phyloP scores from a whole-genome alignment of 345 rosid genomes.

The Physaria fendleri region DNA sequence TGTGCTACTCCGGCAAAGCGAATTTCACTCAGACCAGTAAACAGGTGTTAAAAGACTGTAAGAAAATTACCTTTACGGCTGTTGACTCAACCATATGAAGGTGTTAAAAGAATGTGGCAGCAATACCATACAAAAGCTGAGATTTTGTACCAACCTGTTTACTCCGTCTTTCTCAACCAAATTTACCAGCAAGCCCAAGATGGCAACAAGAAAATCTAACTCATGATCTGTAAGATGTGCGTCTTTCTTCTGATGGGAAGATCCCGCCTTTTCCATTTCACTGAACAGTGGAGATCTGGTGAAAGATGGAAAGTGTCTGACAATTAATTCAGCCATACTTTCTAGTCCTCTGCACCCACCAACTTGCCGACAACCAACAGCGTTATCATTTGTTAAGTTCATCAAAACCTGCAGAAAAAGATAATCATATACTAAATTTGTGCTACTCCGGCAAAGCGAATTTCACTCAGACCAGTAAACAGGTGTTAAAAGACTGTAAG shows the following conservation, averaged over 20 bases:
- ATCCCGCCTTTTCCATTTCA: slow-evolving; percentile 32
- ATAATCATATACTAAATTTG: no score
- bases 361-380: slow-evolving; percentile 78
- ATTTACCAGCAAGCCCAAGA: slow-evolving; percentile 86
- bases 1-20: no score
- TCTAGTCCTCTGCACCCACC: slow-evolving; percentile 81
- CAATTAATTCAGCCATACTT: slow-evolving; percentile 67
- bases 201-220: slow-evolving; percentile 92
- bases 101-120: no score
- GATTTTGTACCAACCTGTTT: slow-evolving; percentile 77
- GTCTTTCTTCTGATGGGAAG: slow-evolving; percentile 33
- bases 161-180: slow-evolving; percentile 85
- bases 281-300: slow-evolving; percentile 33
- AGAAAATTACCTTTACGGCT: no score
- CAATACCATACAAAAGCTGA: no score
- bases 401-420: slow-evolving; percentile 96
- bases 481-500: background rate
- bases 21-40: no score
- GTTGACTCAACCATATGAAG: no score
- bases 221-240: slow-evolving; percentile 74
- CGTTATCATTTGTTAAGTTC: slow-evolving; percentile 89
- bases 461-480: background rate
- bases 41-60: no score
- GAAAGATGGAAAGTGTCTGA: slow-evolving; percentile 68
- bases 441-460: no score